These are phyloP conservation scores for Lanzia echinophila DNA, from an alignment of 2,329 filamentous ascomycete genomes.

Conservation along the genomic window DNA sequence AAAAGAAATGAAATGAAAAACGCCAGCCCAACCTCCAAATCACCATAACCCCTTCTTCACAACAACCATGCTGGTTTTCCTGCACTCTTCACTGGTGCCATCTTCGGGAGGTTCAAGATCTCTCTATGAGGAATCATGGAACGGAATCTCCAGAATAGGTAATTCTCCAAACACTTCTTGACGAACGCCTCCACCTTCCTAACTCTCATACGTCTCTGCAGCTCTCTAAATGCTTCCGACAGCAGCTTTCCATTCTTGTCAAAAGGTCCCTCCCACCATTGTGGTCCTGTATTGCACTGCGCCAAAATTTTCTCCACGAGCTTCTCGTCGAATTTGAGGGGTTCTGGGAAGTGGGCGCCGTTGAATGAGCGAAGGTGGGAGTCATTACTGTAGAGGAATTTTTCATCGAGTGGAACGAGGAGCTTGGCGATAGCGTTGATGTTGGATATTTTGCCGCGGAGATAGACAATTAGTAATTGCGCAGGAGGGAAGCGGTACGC, in stretches of 20 bases:
- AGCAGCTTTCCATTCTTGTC: background rate
- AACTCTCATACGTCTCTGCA: background rate
- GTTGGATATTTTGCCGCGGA: background rate
- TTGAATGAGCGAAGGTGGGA: background rate
- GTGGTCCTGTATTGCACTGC: background rate
- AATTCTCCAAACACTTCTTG: conserved; percentile 1
- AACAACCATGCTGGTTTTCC: no score
- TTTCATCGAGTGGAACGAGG: background rate
- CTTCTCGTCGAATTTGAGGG: background rate
- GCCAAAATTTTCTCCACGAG: background rate
- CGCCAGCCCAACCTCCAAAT: no score
- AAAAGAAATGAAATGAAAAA: no score
- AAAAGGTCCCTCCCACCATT: background rate
- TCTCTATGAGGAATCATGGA: no score
- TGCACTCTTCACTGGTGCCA: no score
- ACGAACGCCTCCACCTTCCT: background rate
- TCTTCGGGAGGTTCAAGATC: no score
- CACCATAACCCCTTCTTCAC: no score
- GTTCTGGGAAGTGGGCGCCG: background rate
- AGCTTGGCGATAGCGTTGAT: background rate
- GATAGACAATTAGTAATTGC: background rate
- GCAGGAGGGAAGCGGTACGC: background rate
- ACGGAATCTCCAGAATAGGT: conserved; percentile 1
- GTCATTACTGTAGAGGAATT: background rate
- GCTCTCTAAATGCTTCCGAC: background rate